Base-by-base conservation (phyloP, 306 rosid species). In the Prunus fruticosa region DNA sequence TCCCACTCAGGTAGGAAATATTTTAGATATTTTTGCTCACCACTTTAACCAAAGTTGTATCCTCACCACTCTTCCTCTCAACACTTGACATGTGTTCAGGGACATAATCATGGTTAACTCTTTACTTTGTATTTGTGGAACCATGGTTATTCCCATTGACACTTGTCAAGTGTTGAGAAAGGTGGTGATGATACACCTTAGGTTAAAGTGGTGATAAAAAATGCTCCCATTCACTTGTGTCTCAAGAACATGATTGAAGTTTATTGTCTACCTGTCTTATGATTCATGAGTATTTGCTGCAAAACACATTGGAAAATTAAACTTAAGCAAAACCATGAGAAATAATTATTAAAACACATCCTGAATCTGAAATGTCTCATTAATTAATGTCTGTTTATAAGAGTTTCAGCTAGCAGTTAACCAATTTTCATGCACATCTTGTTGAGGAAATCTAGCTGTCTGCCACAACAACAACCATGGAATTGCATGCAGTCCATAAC, bases 381-480 rank as follows among this genome's bases (percentile, higher is more conserved):
- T 38, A 46, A 57, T 22, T 72, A 56, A 54, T 71, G 67, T 41
- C 38, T 41, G 22, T 72, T 56, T 10, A 4, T 47, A 56, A 72
- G 66, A 57, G 7, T 23, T 53, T 20, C 47, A 15, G 76, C 76
- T 72, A 57, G 67, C 67, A 41, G 20, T 10, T 70, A 56, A 70
- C 63, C 63, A 70, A 70, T 32, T 71, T 32, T 18, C 25, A 6
- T 11, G 74, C 56, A 16, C 47, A 51, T 14, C 18, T 70, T 18
- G 15, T 30, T 58, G 75, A 71, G 75, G 64, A 60, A 71, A 52
- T 52, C 41, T 71, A 52, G 58, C 63, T 71, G 64, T 53, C 75
- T 34, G 41, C 6, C 41, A 34, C 41, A 34, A 71, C 64, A 53
- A 28, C 74, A 20, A 70, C 11, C 11, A 32, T 53, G 27, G 75